Evolutionary conservation across 2,329 filamentous ascomycete species (phyloP), one percentile per base, ranked within the genome.

Genomic region (Ophiostoma angusticollis): DNA sequence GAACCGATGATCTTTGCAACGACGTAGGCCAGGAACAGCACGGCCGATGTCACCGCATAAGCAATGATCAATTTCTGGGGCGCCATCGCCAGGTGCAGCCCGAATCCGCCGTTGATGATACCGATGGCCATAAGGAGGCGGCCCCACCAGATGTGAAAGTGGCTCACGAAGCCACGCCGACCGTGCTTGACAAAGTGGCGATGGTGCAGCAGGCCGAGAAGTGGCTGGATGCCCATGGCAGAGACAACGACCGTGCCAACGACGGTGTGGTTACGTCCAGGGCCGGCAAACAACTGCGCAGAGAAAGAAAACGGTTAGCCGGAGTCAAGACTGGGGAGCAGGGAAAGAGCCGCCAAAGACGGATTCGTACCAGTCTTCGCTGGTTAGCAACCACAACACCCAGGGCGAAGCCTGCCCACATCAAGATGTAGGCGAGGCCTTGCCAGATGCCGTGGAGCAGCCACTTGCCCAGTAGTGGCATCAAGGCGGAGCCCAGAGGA

Each of bases 61-160:
- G 67, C 69, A 34, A 72, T 63, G 37, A 70, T 54, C 31, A 67
- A 65, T 9, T 53, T 50, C 3, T 45, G 54, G 1, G 56, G 46
- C 1, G 64, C 62, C 13, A 48, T 45, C 1, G 69, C 61, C 13
- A 77, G 58, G 46, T 66, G 45, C 21, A 81, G 57, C 4, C 77
- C 77, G 4, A 80, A 54, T 0, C 75, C 77, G 40, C 76, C 77
- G 49, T 80, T 80, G 48, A 80, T 53, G 31, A 79, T 61, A 19
- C 72, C 76, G 3, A 79, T 52, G 14, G 70, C 40, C 45, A 81
- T 70, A 31, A 80, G 54, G 2, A 59, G 49, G 14, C 76, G 67
- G 11, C 77, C 77, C 49, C 67, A 75, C 72, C 73, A 80, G 47
- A 78, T 68, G 51, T 81, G 77, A 1, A 60, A 51, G 46, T 77